Evolutionary conservation across 1,139 yeast genomes (phyloP).

Genomic region (Arxiozyma slooffiae): DNA sequence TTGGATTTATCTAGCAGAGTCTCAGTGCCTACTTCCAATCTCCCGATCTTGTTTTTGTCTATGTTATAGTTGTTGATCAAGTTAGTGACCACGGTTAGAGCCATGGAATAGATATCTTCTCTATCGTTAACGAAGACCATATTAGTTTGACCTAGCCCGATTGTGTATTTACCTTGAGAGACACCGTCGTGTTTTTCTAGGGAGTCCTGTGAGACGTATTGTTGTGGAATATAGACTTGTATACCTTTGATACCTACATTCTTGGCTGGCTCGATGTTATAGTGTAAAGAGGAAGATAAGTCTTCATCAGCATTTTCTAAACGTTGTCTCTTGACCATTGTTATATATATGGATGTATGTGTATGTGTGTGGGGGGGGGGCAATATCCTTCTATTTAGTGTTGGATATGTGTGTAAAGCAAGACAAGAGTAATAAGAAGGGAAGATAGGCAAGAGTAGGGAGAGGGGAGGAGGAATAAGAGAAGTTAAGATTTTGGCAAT

Average conservation of each 20-base stretch:
- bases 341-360: background rate
- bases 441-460: too few species aligned
- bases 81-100: slow-evolving; percentile 70
- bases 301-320: slow-evolving; percentile 4
- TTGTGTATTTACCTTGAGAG: slow-evolving; percentile 92
- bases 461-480: too few species aligned
- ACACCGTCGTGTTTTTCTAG: slow-evolving; percentile 79
- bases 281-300: background rate
- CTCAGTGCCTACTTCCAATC: slow-evolving; percentile 98
- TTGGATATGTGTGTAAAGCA: too few species aligned
- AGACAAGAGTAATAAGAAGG: too few species aligned
- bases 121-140: slow-evolving; percentile 97
- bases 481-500: too few species aligned
- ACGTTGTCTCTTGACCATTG: slow-evolving; percentile 27
- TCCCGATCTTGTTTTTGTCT: slow-evolving; percentile 74
- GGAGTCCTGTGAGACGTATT: slow-evolving; percentile 79
- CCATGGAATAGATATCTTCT: slow-evolving; percentile 91
- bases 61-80: slow-evolving; percentile 72
- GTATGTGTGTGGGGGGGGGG: background rate
- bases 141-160: slow-evolving; percentile 96
- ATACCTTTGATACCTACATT: slow-evolving; percentile 95
- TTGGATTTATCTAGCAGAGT: slow-evolving; percentile 94
- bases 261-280: slow-evolving; percentile 36
- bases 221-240: slow-evolving; percentile 80
- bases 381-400: background rate